phyloP scores from a whole-genome alignment of 208 protist genomes.

The Trypanosoma mega region DNA sequence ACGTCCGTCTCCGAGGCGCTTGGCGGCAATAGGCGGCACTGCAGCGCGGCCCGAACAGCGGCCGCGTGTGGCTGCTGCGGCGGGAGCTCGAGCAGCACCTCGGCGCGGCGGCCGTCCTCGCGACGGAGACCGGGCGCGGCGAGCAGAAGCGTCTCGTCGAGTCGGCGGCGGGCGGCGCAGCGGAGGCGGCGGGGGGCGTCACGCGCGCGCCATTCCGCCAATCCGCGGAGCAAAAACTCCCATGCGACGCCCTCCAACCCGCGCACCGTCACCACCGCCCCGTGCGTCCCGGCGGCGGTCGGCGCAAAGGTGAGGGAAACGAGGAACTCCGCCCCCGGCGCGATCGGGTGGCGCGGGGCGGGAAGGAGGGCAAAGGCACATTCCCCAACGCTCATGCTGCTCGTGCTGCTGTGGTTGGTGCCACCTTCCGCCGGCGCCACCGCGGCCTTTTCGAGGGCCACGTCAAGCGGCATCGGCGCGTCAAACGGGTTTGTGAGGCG shows the following conservation, averaged over 20 bases:
- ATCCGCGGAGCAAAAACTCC: slow-evolving; percentile 76
- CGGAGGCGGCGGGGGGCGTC: slow-evolving; percentile 46
- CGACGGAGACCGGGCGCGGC: slow-evolving; percentile 43
- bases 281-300: slow-evolving; percentile 54
- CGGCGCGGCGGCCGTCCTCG: slow-evolving; percentile 26
- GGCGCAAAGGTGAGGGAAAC: slow-evolving; percentile 71
- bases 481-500: slow-evolving; percentile 82
- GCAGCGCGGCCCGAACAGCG: slow-evolving; percentile 35
- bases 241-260: slow-evolving; percentile 53
- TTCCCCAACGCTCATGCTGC: slow-evolving; percentile 18
- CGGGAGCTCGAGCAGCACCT: slow-evolving; percentile 45
- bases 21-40: slow-evolving; percentile 32
- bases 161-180: slow-evolving; percentile 55
- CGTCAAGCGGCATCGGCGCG: slow-evolving; percentile 31
- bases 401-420: no score
- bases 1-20: slow-evolving; percentile 29
- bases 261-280: slow-evolving; percentile 55
- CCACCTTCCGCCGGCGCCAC: no score
- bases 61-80: slow-evolving; percentile 42
- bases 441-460: slow-evolving; percentile 25
- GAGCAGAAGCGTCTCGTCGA: slow-evolving; percentile 47
- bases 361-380: slow-evolving; percentile 38
- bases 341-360: slow-evolving; percentile 22
- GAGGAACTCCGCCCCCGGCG: slow-evolving; percentile 38
- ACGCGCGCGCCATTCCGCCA: slow-evolving; percentile 69